Evolutionary conservation across 306 rosid genomes (phyloP), one percentile per base, ranked within the genome.

Genomic region (Parietaria judaica): DNA sequence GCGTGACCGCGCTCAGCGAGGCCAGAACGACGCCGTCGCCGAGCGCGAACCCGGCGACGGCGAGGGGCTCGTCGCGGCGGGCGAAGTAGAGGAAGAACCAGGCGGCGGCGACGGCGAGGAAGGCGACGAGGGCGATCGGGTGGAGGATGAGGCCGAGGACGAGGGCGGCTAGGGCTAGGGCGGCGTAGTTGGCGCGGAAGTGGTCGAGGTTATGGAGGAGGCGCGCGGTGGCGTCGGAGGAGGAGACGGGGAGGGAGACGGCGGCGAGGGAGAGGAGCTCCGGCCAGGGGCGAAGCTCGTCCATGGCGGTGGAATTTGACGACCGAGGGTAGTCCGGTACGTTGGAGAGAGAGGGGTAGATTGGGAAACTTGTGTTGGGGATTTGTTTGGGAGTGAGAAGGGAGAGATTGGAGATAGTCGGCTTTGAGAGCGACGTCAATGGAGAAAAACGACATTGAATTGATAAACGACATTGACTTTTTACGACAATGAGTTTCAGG

Each of bases 11-110:
- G 6, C 60, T 70, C 3, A 85, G 78, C 3, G 13, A 60, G 0
- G 36, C 52, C 37, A 73, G 67, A 34, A 82, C 72, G 38, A 58
- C 41, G 1, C 78, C 70, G n/a, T 82, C 81, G 5, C 51, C 78
- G 7, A 77, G 36, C 5, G 55, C 11, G 34, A 74, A 51, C 45
- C 79, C 79, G 58, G 70, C 58, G 15, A 83, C 6, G 12, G 31
- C 1, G 38, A 84, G 39, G 1, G 86, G 80, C 14, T 77, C 70
- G 16, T 78, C 86, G 37, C 88, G 80, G 47, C 88, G 80, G 3
- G 80, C 53, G 78, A 84, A 78, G 83, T 70, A 84, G 74, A 84
- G 73, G 58, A 78, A 72, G 74, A 79, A 64, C 95, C 95, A 87
- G 9, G 65, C 77, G 15, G 72, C 68, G 68, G 68, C 58, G 38